Evolutionary conservation across 2,329 filamentous ascomycete genomes (phyloP).

Genomic region (Cordyceps javanica): DNA sequence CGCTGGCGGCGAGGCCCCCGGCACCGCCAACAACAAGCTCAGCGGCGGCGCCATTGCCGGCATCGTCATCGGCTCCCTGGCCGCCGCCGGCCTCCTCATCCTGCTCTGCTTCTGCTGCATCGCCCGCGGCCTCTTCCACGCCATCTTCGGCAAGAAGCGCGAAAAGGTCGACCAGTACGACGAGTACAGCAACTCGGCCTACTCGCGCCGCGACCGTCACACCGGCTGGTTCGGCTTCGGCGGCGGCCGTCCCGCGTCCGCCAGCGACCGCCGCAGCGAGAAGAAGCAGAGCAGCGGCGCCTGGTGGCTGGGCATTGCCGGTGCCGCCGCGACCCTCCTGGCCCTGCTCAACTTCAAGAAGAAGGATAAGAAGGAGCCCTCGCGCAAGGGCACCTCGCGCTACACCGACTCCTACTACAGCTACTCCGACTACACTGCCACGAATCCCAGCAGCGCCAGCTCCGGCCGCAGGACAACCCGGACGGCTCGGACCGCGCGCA

Average conservation of each 20-base stretch:
- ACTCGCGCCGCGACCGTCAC: constrained; percentile 46
- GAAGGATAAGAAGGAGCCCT: constrained; percentile 37
- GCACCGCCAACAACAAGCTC: constrained; percentile 39
- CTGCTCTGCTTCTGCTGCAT: constrained; percentile 73
- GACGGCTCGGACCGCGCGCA: constrained; percentile 22
- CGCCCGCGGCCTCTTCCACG: constrained; percentile 55
- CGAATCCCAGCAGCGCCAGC: constrained; percentile 43
- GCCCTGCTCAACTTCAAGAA: constrained; percentile 49
- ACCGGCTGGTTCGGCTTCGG: constrained; percentile 49
- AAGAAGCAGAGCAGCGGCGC: constrained; percentile 44
- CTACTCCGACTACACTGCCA: constrained; percentile 38
- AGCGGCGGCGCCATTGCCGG: constrained; percentile 72
- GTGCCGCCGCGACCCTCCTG: constrained; percentile 44
- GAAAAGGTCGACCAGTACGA: constrained; percentile 56
- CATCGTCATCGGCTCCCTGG: constrained; percentile 69
- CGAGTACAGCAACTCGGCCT: constrained; percentile 49
- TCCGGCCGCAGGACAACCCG: constrained; percentile 37
- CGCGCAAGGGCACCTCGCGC: constrained; percentile 33
- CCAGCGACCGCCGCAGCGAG: constrained; percentile 33
- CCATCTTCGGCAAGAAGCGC: constrained; percentile 54
- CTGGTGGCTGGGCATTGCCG: constrained; percentile 48
- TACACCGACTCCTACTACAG: constrained; percentile 50
- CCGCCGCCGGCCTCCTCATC: constrained; percentile 59
- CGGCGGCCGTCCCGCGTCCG: constrained; percentile 34
- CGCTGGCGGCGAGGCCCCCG: constrained; percentile 28